These are phyloP conservation scores for Claviceps pazoutovae DNA, from an alignment of 2,329 filamentous ascomycete species.

Conservation along the genomic window DNA sequence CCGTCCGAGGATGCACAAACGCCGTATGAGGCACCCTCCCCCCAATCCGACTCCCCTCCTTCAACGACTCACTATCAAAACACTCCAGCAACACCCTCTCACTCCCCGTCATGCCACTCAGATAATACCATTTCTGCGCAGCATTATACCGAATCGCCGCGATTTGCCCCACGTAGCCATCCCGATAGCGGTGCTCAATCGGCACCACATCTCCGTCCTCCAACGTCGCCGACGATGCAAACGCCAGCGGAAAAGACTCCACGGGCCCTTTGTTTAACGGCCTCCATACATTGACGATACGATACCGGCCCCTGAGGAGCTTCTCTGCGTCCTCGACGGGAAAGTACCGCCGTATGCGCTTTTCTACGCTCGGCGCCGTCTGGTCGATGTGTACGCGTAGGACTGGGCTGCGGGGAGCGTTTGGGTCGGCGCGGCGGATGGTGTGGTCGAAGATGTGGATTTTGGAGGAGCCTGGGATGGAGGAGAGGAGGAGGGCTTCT, in stretches of 20 bases:
- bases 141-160: slow-evolving; percentile 28
- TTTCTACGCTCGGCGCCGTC: slow-evolving; percentile 31
- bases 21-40: slow-evolving; percentile 40
- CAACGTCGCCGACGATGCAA: slow-evolving; percentile 37
- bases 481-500: slow-evolving; percentile 33
- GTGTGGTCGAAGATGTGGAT: slow-evolving; percentile 52
- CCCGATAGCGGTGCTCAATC: slow-evolving; percentile 35
- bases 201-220: slow-evolving; percentile 35
- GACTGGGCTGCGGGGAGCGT: slow-evolving; percentile 24
- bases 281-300: slow-evolving; percentile 41
- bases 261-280: slow-evolving; percentile 32
- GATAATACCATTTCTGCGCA: slow-evolving; percentile 38
- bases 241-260: slow-evolving; percentile 36
- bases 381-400: slow-evolving; percentile 44
- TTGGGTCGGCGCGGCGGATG: slow-evolving; percentile 36
- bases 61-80: slow-evolving; percentile 37
- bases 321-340: slow-evolving; percentile 26
- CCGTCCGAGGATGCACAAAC: slow-evolving; percentile 31
- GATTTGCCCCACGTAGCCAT: slow-evolving; percentile 33
- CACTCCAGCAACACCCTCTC: slow-evolving; percentile 48
- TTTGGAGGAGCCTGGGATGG: slow-evolving; percentile 29
- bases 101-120: slow-evolving; percentile 33
- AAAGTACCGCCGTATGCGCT: slow-evolving; percentile 25
- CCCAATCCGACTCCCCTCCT: slow-evolving; percentile 30
- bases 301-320: slow-evolving; percentile 30